These are phyloP conservation scores for Pelargonium myrrhifolium DNA, from an alignment of 441 rosid genomes.

Conservation along the genomic window DNA sequence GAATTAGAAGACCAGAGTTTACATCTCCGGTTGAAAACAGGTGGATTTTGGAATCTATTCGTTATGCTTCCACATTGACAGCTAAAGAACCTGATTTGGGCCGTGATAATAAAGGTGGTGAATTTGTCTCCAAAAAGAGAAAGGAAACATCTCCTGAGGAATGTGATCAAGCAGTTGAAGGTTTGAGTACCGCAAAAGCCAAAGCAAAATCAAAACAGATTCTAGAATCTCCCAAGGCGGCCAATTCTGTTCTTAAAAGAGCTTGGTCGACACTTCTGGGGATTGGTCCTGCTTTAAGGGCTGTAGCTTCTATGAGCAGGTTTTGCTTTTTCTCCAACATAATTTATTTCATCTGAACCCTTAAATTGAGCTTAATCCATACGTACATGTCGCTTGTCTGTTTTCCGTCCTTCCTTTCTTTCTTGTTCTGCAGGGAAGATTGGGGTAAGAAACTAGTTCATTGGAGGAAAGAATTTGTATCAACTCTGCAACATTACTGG, in stretches of 20 bases:
- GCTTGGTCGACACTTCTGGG: conserved; percentile 35
- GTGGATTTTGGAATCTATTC: conserved; percentile 26
- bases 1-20: conserved; percentile 30
- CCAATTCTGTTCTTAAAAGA: conserved; percentile 29
- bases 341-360: conserved; percentile 7
- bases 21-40: conserved; percentile 31
- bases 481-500: conserved; percentile 60
- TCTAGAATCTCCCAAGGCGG: conserved; percentile 38
- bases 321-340: conserved; percentile 21
- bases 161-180: conserved; percentile 59
- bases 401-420: conserved; percentile 16
- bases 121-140: conserved; percentile 22
- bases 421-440: conserved; percentile 36
- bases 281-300: conserved; percentile 55
- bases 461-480: conserved; percentile 48
- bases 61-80: conserved; percentile 52
- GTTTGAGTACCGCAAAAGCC: conserved; percentile 45
- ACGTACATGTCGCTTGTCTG: too few species aligned
- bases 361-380: not conserved
- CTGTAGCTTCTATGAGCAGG: conserved; percentile 66
- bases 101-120: conserved; percentile 34
- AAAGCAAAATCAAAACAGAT: conserved; percentile 50
- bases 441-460: conserved; percentile 48
- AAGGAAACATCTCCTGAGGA: conserved; percentile 62
- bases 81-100: conserved; percentile 43